phyloP scores from a whole-genome alignment of 176 grass and related monocot genomes.

The Aegilops umbellulata region DNA sequence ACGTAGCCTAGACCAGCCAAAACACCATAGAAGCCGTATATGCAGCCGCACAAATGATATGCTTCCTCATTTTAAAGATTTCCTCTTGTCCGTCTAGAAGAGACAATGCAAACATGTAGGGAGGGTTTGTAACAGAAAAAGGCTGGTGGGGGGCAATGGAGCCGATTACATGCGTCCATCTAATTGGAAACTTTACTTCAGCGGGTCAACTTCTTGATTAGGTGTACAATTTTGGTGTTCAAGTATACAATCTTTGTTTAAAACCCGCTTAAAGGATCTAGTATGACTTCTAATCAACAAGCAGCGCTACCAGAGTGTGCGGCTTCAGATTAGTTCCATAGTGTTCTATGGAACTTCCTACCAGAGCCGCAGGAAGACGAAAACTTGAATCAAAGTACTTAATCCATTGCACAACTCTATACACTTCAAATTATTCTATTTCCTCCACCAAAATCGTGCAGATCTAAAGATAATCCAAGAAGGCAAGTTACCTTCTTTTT shows the following conservation, averaged over 20 bases:
- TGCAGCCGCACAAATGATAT: background rate
- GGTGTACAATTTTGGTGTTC: background rate
- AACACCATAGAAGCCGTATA: background rate
- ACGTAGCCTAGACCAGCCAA: background rate
- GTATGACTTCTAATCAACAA: background rate
- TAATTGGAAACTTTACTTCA: background rate
- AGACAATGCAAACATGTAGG: conserved; percentile 3
- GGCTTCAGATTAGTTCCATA: background rate
- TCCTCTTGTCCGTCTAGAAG: background rate
- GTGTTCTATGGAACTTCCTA: background rate
- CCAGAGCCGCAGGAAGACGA: too few relatives aligned
- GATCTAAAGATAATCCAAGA: too few relatives aligned
- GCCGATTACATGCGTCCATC: background rate
- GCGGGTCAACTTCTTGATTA: background rate
- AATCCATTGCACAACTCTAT: too few relatives aligned
- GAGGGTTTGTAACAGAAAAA: too few relatives aligned
- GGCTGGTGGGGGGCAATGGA: too few relatives aligned
- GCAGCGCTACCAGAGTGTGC: background rate
- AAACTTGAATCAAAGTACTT: too few relatives aligned
- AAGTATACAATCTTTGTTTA: background rate
- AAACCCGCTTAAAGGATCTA: background rate
- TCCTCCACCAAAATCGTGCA: too few relatives aligned
- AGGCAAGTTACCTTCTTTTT: too few relatives aligned
- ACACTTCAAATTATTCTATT: too few relatives aligned
- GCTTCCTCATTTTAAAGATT: background rate